These are phyloP conservation scores for Castanopsis chinensis DNA, from an alignment of 306 rosid genomes.

Conservation along the genomic window DNA sequence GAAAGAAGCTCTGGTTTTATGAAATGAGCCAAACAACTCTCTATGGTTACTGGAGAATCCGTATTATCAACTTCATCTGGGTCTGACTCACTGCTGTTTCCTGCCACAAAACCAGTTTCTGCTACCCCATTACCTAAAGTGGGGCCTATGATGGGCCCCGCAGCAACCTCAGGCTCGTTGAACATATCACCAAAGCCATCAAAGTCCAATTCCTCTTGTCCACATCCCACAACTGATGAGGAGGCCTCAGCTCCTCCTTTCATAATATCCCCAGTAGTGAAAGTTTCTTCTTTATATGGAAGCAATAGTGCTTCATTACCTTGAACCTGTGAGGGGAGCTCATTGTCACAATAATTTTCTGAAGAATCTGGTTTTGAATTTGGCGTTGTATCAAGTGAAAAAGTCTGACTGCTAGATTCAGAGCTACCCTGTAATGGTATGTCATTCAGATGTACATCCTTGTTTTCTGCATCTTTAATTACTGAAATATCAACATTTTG, in stretches of 20 bases:
- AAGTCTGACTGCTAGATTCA: constrained; percentile 42
- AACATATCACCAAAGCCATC: constrained; percentile 85
- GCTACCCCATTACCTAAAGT: constrained; percentile 40
- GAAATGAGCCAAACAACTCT: constrained; percentile 85
- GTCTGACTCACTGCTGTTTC: constrained; percentile 75
- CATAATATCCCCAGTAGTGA: constrained; percentile 36
- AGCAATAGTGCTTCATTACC: constrained; percentile 69
- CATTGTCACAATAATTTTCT: constrained; percentile 60
- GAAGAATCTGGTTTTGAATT: constrained; percentile 41
- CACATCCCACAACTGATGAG: constrained; percentile 49
- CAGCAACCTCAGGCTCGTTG: constrained; percentile 71
- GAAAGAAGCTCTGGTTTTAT: constrained; percentile 89
- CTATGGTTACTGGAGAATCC: constrained; percentile 83
- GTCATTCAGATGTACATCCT: constrained; percentile 29
- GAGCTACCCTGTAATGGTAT: constrained; percentile 32
- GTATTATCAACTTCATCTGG: constrained; percentile 95
- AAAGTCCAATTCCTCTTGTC: constrained; percentile 59
- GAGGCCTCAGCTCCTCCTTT: constrained; percentile 57
- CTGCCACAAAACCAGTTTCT: constrained; percentile 46
- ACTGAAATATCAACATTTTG: constrained; percentile 31
- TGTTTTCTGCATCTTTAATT: constrained; percentile 41
- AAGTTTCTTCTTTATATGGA: constrained; percentile 68
- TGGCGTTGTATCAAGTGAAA: constrained; percentile 24
- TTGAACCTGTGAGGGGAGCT: constrained; percentile 70
- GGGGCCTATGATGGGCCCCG: constrained; percentile 73